A percentile compares a stretch with the other conserved stretches of the same genome.
phyloP scores from a whole-genome alignment of 2,329 filamentous ascomycete species.

The Furcasterigmium sp. region DNA sequence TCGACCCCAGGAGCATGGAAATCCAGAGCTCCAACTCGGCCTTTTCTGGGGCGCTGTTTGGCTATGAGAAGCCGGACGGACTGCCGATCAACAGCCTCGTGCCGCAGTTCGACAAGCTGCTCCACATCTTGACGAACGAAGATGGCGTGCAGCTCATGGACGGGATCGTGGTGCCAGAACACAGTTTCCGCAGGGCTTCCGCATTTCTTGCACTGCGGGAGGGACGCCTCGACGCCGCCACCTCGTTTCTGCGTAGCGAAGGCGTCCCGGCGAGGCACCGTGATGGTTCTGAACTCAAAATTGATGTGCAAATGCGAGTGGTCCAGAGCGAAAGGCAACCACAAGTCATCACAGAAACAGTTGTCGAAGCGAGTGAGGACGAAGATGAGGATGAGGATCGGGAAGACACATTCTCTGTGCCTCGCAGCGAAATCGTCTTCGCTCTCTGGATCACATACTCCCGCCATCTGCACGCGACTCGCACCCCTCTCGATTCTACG shows the following conservation, averaged over 20 bases:
- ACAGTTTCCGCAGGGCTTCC: conserved; percentile 86
- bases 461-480: conserved; percentile 77
- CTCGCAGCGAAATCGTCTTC: conserved; percentile 75
- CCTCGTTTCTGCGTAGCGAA: conserved; percentile 76
- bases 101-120: conserved; percentile 78
- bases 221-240: conserved; percentile 71
- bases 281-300: conserved; percentile 85
- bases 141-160: conserved; percentile 80
- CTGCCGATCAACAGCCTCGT: conserved; percentile 75
- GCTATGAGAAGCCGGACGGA: conserved; percentile 78
- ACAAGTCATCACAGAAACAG: conserved; percentile 55
- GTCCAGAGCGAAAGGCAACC: conserved; percentile 78
- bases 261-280: conserved; percentile 82
- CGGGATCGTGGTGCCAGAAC: conserved; percentile 94
- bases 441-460: conserved; percentile 98
- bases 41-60: conserved; percentile 89
- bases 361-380: conserved; percentile 56
- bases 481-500: conserved; percentile 52
- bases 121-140: conserved; percentile 78
- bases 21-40: conserved; percentile 93
- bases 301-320: conserved; percentile 94
- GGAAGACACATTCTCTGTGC: conserved; percentile 39
- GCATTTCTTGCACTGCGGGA: conserved; percentile 80
- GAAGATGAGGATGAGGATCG: conserved; percentile 36
- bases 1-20: conserved; percentile 71